phyloP scores from a whole-genome alignment of 2,329 filamentous ascomycete genomes.

The Magnaporthiopsis poae region DNA sequence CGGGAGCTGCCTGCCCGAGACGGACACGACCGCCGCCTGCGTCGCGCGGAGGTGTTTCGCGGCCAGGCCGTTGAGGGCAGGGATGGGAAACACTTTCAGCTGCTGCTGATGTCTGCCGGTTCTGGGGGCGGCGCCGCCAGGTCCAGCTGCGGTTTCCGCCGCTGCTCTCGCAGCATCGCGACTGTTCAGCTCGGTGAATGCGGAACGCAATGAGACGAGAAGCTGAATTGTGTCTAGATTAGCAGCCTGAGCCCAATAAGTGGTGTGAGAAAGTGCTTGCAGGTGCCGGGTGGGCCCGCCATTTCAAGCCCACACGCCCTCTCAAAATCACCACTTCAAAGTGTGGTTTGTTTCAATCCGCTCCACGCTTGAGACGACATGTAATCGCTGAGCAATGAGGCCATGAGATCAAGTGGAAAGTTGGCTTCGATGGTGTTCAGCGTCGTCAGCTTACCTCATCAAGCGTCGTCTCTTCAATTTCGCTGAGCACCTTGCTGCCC shows the following conservation, averaged over 20 bases:
- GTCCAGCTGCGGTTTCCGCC: conserved; percentile 4
- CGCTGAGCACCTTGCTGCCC: conserved; percentile 41
- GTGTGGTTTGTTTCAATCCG: neutral
- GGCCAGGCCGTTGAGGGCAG: conserved; percentile 36
- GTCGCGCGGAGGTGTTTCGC: conserved; percentile 38
- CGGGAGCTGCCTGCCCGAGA: conserved; percentile 43
- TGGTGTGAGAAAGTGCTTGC: neutral
- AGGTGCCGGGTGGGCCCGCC: neutral
- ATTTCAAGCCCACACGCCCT: neutral
- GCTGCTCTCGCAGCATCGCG: conserved; percentile 4
- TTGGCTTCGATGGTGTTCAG: neutral
- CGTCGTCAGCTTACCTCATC: conserved; percentile 40
- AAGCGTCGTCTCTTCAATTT: conserved; percentile 47
- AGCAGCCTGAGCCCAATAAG: neutral
- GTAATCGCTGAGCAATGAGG: neutral
- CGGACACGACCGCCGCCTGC: conserved; percentile 34
- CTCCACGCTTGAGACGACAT: neutral
- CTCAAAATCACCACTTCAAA: neutral
- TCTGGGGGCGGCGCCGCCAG: conserved; percentile 7
- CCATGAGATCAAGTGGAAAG: neutral
- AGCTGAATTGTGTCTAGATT: neutral
- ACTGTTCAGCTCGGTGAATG: conserved; percentile 17
- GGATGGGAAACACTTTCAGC: conserved; percentile 27
- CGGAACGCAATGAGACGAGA: conserved; percentile 9
- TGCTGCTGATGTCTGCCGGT: conserved; percentile 15